Evolutionary conservation across 192 early-diverging fungal genomes (phyloP), one percentile per base, ranked within the genome.

Genomic region (Coemansia sp.): DNA sequence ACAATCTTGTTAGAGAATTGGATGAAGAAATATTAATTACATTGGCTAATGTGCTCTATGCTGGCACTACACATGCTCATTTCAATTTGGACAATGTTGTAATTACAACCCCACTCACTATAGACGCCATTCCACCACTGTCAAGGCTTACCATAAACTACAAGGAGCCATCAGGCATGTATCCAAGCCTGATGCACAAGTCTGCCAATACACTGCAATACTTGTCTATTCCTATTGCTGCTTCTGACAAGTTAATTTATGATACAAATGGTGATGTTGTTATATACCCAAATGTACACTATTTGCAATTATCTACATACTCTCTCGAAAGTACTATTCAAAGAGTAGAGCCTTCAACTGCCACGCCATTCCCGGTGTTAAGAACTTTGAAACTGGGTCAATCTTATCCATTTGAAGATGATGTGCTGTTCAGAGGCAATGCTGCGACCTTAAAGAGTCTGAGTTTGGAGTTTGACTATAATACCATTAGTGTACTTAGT

Each of bases 381-480:
- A 6, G 36, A 11, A 33, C n/a, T 8, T 8, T 67, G 16, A 15
- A 12, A 20, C 33, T 49, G 1, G n/a, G 15, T 6, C 11, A 9
- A 5, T 7, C 22, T 27, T 55, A 67, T 34, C 33, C 33, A 33
- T 67, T 53, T 13, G 18, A 34, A 5, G 49, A 67, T 18, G 65
- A 55, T 55, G 50, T 53, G 8, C 15, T 67, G 6, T 67, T 67
- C 34, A 50, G 65, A 10, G 65, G 65, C 15, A 67, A 67, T 36
- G 13, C 18, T 36, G 33, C 36, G 3, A 67, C 50, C 12, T 49
- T 67, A 10, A 50, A 67, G 49, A 27, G 27, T 27, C 27, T 27
- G 27, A 27, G 27, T 27, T 27, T 27, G 27, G 27, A 27, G 27
- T 27, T 27, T 27, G 27, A 27, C 27, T 27, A 27, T 27, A 27